Conservation (phyloP, 2,329 filamentous ascomycete genomes). For the Pestalotiopsis sp. region DNA sequence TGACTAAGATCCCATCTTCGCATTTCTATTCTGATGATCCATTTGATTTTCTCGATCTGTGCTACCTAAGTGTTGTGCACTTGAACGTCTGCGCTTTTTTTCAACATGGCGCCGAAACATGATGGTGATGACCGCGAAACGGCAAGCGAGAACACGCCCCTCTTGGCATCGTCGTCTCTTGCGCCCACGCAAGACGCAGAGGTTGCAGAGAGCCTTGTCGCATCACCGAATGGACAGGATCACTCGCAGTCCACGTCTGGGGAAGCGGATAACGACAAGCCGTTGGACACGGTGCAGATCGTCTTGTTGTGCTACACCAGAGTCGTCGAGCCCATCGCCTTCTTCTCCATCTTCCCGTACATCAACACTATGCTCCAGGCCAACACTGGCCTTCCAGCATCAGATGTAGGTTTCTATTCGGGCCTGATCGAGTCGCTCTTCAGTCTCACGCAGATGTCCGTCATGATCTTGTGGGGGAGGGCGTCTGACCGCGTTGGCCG, state of each 20-base stretch:
- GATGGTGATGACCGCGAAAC: not conserved
- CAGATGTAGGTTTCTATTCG: constrained; percentile 79
- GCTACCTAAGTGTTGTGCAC: not conserved
- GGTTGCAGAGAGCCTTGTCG: constrained; percentile 21
- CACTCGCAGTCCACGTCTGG: not conserved
- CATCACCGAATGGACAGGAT: constrained; percentile 7
- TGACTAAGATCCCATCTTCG: too few relatives aligned
- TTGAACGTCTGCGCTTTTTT: not conserved
- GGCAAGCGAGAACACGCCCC: constrained; percentile 32
- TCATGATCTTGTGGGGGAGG: constrained; percentile 76
- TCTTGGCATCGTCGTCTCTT: constrained; percentile 25
- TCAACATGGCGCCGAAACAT: not conserved
- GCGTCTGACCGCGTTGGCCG: constrained; percentile 70
- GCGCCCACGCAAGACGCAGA: constrained; percentile 20
- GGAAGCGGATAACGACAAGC: constrained; percentile 41
- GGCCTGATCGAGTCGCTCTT: constrained; percentile 77
- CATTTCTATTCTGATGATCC: not conserved
- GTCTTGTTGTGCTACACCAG: constrained; percentile 74
- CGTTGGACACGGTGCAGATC: constrained; percentile 67
- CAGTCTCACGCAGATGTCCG: constrained; percentile 73
- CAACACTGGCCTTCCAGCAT: constrained; percentile 61
- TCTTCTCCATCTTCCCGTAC: constrained; percentile 82
- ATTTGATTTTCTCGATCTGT: not conserved
- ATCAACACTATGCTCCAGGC: constrained; percentile 76
- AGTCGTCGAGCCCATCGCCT: constrained; percentile 76